Conservation (phyloP, 768 basidiomycete species). For the Boletus pseudo-olivaceus region DNA sequence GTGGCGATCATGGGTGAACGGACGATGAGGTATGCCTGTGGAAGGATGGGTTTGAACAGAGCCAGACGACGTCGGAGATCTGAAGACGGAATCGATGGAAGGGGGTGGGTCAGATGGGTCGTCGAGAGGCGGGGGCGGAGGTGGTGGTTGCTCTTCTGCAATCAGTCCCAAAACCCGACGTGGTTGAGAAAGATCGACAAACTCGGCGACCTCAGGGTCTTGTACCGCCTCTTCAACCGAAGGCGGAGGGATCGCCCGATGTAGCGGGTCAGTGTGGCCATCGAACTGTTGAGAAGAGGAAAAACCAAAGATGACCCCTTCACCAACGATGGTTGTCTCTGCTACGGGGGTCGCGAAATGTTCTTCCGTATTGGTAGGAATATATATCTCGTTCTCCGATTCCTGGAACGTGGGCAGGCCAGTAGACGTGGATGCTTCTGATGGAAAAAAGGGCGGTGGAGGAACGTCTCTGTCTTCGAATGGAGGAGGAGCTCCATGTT, state of each 20-base stretch:
- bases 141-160: constrained; percentile 57
- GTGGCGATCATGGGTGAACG: constrained; percentile 32
- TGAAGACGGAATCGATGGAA: constrained; percentile 80
- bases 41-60: constrained; percentile 17
- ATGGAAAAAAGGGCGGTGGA: constrained; percentile 59
- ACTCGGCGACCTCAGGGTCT: constrained; percentile 66
- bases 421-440: constrained; percentile 56
- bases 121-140: constrained; percentile 79
- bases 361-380: constrained; percentile 44
- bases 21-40: constrained; percentile 29
- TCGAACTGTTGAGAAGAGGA: constrained; percentile 70
- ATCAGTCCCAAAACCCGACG: constrained; percentile 59
- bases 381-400: constrained; percentile 72
- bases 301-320: constrained; percentile 80
- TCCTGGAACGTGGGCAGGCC: constrained; percentile 74
- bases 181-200: constrained; percentile 56
- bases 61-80: constrained; percentile 30
- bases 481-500: constrained; percentile 68
- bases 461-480: constrained; percentile 83
- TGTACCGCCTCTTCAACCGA: constrained; percentile 69
- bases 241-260: constrained; percentile 70
- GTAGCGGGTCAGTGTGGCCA: constrained; percentile 69
- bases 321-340: constrained; percentile 52
- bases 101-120: constrained; percentile 88
- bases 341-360: constrained; percentile 33